Evolutionary conservation across 1,139 yeast genomes (phyloP).

Genomic region (Zygosaccharomyces pseudobailii): DNA sequence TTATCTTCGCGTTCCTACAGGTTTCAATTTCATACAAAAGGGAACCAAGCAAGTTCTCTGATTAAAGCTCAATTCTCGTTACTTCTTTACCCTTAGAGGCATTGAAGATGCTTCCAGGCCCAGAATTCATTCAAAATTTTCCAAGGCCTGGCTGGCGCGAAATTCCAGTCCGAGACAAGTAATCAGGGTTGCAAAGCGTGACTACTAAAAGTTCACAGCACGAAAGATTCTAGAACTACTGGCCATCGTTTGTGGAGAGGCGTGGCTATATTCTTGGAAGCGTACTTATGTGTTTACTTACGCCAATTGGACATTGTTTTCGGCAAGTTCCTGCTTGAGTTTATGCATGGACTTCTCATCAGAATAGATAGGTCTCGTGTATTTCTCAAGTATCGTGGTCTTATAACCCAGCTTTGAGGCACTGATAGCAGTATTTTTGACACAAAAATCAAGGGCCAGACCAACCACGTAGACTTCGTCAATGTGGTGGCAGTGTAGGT

Average conservation of each 20-base stretch:
- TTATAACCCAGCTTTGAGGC: conserved; percentile 56
- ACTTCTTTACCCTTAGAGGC: conserved; percentile 2
- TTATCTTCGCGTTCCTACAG: not conserved
- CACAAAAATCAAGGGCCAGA: conserved; percentile 83
- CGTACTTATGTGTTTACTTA: not conserved
- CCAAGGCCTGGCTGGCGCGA: conserved; percentile 2
- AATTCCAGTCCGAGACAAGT: not conserved
- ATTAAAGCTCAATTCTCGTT: not conserved
- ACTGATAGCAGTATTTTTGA: conserved; percentile 68
- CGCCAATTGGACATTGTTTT: conserved; percentile 8
- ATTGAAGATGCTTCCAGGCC: conserved; percentile 1
- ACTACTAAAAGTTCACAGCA: not conserved
- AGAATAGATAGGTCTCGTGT: conserved; percentile 46
- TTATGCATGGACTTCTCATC: conserved; percentile 21
- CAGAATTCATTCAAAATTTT: not conserved
- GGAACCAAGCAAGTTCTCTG: not conserved
- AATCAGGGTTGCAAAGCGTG: not conserved
- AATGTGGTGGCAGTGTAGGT: conserved; percentile 43
- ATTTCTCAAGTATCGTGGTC: conserved; percentile 55
- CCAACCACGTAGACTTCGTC: conserved; percentile 72
- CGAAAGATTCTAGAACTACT: not conserved
- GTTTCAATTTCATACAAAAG: not conserved
- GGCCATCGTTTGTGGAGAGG: not conserved
- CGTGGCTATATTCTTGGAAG: not conserved
- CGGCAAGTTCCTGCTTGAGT: conserved; percentile 19